Base-by-base conservation (phyloP, 2,329 filamentous ascomycete species). In the Akanthomyces uredinophilus region DNA sequence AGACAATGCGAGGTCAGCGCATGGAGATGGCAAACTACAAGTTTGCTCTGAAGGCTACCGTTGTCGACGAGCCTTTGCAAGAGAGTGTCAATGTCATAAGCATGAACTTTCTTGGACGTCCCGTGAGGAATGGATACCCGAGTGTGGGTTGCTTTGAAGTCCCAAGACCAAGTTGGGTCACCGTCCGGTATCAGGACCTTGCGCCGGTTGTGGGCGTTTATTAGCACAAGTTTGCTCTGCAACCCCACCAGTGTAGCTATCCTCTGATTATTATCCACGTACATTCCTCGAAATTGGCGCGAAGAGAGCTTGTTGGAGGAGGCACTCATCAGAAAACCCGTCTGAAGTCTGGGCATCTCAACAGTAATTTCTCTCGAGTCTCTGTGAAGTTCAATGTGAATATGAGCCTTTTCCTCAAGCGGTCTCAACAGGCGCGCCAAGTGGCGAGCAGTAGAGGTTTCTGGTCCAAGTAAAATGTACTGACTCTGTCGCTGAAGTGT, bases 21-120 rank as follows among this genome's bases (percentile, higher is more conserved):
- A 66, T 87, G 83, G 0, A 87, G 70, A 27, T 81, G 79, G 14
- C 72, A 73, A 0, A 84, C 70, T 24, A 78, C 75, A 0, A 88
- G 72, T 61, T 80, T 82, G 68, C 81, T 82, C 14, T 78, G 73
- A 0, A 86, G 62, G n/a, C 73, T 79, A 0, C 81, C 81, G 64
- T 79, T 82, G 37, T 83, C 81, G 0, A 74, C 64, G 0, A 88
- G 67, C 7, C 49, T 37, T 20, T 46, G 46, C 20, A 62, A 24
- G 2, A 39, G 39, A 6, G 37, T 39, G 22, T 62, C 61, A 5
- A 58, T 14, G 2, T 62, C 47, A 11, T 62, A 62, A 16, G 49
- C 4, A 16, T 62, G 60, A 14, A 53, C 29, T n/a, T 44, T 62
- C 3, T 27, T 20, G 14, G 60, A 55, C 1, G 0, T 22, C 3